Evolutionary conservation across 176 grass and related monocot species (phyloP), one percentile per base, ranked within the genome.

Genomic region (Eragrostis curvula): DNA sequence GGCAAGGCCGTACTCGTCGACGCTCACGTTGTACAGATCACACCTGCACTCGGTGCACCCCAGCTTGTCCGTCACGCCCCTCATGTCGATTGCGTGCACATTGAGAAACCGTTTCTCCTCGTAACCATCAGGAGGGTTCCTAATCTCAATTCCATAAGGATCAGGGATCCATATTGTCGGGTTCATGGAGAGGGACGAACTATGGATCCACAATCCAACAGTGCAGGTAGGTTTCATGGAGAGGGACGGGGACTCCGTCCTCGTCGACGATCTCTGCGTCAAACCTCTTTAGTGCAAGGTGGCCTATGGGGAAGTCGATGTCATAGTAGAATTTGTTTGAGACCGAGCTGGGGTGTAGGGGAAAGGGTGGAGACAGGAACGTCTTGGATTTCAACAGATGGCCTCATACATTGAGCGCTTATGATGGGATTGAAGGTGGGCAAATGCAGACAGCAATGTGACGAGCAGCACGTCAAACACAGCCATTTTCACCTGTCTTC

Each of bases 191-290:
- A 88, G 93, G 74, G 90, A 85, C 3, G 53, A 79, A 87, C 52
- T 89, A 94, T 83, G 89, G 87, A 5, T 67, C 74, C 25, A 89
- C 75, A n/a, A 89, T 12, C 95, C 95, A 98, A 74, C 95, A 92
- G 77, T 98, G 95, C 36, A 98, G 88, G 66, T 98, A 98, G 3
- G 90, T 89, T 86, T 98, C 95, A 32, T 89, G 84, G 53, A 98
- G 95, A 2, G 92, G 95, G 0, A 98, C 79, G 10, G 86, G 75
- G 66, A 48, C 68, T 8, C 88, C 90, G 25, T 47, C 18, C 81
- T 89, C 92, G 41, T 98, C 90, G 14, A 98, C 79, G 2, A 98
- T 88, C 80, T 98, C 95, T 8, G 58, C 95, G 2, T 93, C 2
- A 8, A 98, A 95, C 46, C 90, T 98, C 90, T 98, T 98, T 74